phyloP scores from a whole-genome alignment of 208 protist species.

The Leishmania gerbilli region DNA sequence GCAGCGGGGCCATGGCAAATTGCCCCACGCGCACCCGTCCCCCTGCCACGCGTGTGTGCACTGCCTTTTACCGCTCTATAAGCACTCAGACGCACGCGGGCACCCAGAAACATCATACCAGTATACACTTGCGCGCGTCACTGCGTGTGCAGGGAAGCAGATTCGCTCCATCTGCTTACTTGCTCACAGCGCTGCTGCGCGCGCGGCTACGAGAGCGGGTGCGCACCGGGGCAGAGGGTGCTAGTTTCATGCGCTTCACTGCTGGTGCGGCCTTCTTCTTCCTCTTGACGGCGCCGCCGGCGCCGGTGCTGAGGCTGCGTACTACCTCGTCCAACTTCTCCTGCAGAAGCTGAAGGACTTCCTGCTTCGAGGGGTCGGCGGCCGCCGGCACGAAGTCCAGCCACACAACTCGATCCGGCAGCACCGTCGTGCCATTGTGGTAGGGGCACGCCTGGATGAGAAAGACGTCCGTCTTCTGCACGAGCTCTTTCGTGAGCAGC shows the following conservation, averaged over 20 bases:
- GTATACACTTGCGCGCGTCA: not conserved
- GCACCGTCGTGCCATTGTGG: conserved; percentile 78
- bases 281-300: conserved; percentile 30
- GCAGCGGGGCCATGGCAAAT: not conserved
- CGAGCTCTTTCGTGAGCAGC: conserved; percentile 42
- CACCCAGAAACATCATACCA: not conserved
- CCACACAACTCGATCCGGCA: conserved; percentile 82
- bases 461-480: conserved; percentile 64
- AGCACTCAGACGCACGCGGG: conserved; percentile 1
- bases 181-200: conserved; percentile 22
- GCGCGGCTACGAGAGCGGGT: conserved; percentile 36
- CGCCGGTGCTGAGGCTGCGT: conserved; percentile 23
- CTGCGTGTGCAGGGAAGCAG: not conserved
- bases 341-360: conserved; percentile 63
- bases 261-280: conserved; percentile 44
- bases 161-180: conserved; percentile 8
- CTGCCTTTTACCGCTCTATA: not conserved
- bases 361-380: conserved; percentile 31
- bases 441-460: conserved; percentile 78
- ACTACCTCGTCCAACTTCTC: conserved; percentile 60
- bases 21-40: not conserved
- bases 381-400: conserved; percentile 41
- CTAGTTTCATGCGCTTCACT: conserved; percentile 77
- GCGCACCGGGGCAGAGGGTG: conserved; percentile 77
- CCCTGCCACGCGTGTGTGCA: not conserved